These are phyloP conservation scores for Pyrenophora graminea DNA, from an alignment of 2,329 filamentous ascomycete species.

Conservation along the genomic window DNA sequence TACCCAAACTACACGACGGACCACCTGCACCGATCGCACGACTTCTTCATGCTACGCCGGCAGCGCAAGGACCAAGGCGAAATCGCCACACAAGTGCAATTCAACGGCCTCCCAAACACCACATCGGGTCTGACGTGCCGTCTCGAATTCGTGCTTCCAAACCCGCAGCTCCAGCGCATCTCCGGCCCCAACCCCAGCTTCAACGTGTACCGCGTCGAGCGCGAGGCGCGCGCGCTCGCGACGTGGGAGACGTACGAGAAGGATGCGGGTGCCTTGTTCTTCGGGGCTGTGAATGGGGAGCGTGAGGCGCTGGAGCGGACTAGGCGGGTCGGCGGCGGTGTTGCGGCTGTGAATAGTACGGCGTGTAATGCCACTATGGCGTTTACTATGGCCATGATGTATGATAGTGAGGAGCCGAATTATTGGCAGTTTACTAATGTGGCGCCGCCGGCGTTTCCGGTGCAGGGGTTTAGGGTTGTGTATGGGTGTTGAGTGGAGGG, in stretches of 20 bases:
- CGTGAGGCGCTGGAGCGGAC: constrained; percentile 16
- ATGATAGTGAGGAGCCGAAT: constrained; percentile 27
- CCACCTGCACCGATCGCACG: constrained; percentile 22
- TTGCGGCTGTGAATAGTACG: constrained; percentile 22
- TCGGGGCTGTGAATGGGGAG: constrained; percentile 32
- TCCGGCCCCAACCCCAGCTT: constrained; percentile 30
- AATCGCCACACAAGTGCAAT: constrained; percentile 35
- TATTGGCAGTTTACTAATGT: constrained; percentile 37
- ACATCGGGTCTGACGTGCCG: constrained; percentile 24
- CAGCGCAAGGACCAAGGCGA: constrained; percentile 26
- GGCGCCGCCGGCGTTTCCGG: constrained; percentile 26
- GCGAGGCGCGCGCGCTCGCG: constrained; percentile 15
- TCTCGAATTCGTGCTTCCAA: constrained; percentile 35
- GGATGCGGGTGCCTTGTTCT: constrained; percentile 10
- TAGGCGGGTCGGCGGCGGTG: constrained; percentile 21
- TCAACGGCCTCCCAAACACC: constrained; percentile 11
- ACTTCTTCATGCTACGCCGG: constrained; percentile 39
- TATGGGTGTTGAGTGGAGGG: constrained; percentile 27
- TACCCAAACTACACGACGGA: constrained; percentile 28
- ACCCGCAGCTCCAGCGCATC: constrained; percentile 18
- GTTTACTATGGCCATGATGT: constrained; percentile 37
- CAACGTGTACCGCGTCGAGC: constrained; percentile 31
- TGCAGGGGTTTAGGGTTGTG: constrained; percentile 35
- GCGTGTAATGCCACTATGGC: constrained; percentile 35
- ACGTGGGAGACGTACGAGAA: constrained; percentile 31